phyloP scores from a whole-genome alignment of 768 basidiomycete genomes.

The Boletus barrowsii region DNA sequence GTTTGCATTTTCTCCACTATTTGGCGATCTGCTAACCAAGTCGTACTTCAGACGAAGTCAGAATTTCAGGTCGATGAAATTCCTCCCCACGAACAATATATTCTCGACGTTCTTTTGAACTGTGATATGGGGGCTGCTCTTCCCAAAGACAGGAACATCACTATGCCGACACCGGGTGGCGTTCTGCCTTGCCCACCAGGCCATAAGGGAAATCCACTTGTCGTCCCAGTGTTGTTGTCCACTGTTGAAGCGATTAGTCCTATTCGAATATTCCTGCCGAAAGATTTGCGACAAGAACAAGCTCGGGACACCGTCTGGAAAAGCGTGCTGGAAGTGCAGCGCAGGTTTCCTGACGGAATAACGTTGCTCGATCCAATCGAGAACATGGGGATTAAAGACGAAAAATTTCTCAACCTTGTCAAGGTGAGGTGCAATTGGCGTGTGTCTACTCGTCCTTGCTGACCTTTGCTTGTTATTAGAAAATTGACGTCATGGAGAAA shows the following conservation, averaged over 20 bases:
- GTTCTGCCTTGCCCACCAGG: constrained; percentile 71
- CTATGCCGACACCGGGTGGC: constrained; percentile 60
- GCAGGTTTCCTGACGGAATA: constrained; percentile 85
- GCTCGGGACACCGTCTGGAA: constrained; percentile 86
- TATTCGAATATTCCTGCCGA: constrained; percentile 83
- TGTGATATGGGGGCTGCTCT: constrained; percentile 62
- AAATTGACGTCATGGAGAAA: constrained; percentile 88
- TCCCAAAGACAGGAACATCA: constrained; percentile 55
- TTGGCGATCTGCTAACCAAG: background rate
- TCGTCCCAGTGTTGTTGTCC: constrained; percentile 85
- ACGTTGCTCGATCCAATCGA: constrained; percentile 85
- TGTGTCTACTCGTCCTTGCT: background rate
- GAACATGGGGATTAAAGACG: constrained; percentile 95
- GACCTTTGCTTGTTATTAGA: constrained; percentile 43
- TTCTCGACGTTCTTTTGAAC: constrained; percentile 88
- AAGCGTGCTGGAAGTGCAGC: constrained; percentile 86
- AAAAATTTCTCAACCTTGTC: constrained; percentile 84
- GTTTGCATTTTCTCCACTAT: constrained; percentile 2
- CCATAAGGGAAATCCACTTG: constrained; percentile 76
- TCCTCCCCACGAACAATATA: constrained; percentile 85
- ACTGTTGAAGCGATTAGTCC: constrained; percentile 86
- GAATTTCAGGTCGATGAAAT: constrained; percentile 65
- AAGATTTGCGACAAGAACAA: constrained; percentile 76
- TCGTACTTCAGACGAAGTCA: constrained; percentile 51
- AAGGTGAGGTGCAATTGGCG: constrained; percentile 47